phyloP scores from a whole-genome alignment of 495 filamentous ascomycete genomes.

The Tuber melanosporum region DNA sequence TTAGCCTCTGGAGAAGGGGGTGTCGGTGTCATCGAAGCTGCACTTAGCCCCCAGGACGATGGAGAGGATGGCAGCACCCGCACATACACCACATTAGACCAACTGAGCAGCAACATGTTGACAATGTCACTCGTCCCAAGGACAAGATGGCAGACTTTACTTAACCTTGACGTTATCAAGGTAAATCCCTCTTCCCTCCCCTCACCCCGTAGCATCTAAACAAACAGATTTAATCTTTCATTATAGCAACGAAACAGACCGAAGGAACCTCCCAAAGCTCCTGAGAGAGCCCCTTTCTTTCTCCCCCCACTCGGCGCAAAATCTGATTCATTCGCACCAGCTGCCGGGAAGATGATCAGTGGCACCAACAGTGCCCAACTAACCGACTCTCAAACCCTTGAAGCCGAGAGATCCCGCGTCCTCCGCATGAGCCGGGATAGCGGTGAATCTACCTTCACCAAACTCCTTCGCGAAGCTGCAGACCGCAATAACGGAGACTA shows the following conservation, averaged over 20 bases:
- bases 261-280: conserved; percentile 78
- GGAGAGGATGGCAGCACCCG: conserved; percentile 47
- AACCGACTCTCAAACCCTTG: conserved; percentile 19
- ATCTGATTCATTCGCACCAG: conserved; percentile 13
- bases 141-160: conserved; percentile 83
- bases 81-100: conserved; percentile 45
- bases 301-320: conserved; percentile 59
- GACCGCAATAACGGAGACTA: conserved; percentile 46
- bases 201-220: neutral
- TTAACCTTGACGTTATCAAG: conserved; percentile 84
- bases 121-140: conserved; percentile 84
- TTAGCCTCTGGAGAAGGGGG: conserved; percentile 81
- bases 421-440: conserved; percentile 46
- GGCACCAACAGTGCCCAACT: neutral
- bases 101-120: conserved; percentile 71
- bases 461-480: conserved; percentile 22
- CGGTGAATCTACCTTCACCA: conserved; percentile 48
- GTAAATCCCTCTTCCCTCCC: conserved; percentile 38
- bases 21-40: conserved; percentile 60
- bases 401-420: conserved; percentile 52
- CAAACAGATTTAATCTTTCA: conserved; percentile 22
- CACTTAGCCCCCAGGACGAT: conserved; percentile 52
- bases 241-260: conserved; percentile 78
- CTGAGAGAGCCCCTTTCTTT: conserved; percentile 95
- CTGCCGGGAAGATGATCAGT: neutral